Evolutionary conservation across 805 yeast genomes (phyloP).

Genomic region (Candida quercuum): DNA sequence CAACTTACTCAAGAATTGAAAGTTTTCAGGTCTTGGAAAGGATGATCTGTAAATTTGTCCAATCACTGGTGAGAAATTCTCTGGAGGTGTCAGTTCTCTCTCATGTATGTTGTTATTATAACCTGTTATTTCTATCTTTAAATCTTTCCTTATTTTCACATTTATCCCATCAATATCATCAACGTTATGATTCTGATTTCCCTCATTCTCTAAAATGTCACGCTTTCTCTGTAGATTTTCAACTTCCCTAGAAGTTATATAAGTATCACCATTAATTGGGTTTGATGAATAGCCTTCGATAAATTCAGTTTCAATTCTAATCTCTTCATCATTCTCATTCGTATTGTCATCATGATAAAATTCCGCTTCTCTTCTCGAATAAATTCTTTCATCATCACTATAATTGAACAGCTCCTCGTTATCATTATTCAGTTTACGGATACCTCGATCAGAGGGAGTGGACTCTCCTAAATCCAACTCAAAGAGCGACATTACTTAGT

Average conservation of each 20-base stretch:
- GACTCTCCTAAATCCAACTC: slow-evolving; percentile 12
- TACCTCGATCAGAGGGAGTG: not conserved
- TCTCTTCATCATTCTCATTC: slow-evolving; percentile 2
- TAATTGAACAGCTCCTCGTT: not conserved
- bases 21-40: slow-evolving; percentile 84
- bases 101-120: slow-evolving; percentile 18
- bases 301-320: not conserved
- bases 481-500: slow-evolving; percentile 2
- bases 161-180: slow-evolving; percentile 1
- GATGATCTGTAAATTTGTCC: slow-evolving; percentile 79
- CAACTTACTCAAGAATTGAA: slow-evolving; percentile 57
- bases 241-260: not conserved
- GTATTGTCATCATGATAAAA: slow-evolving; percentile 4
- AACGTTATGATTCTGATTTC: not conserved
- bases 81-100: slow-evolving; percentile 56
- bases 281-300: not conserved
- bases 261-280: not conserved
- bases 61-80: slow-evolving; percentile 84
- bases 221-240: slow-evolving; percentile 4
- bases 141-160: slow-evolving; percentile 19
- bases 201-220: not conserved
- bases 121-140: slow-evolving; percentile 13
- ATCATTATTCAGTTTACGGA: not conserved
- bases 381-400: slow-evolving; percentile 17
- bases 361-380: slow-evolving; percentile 3